phyloP scores from a whole-genome alignment of 176 grass and related monocot genomes.

The Oryza brachyantha region DNA sequence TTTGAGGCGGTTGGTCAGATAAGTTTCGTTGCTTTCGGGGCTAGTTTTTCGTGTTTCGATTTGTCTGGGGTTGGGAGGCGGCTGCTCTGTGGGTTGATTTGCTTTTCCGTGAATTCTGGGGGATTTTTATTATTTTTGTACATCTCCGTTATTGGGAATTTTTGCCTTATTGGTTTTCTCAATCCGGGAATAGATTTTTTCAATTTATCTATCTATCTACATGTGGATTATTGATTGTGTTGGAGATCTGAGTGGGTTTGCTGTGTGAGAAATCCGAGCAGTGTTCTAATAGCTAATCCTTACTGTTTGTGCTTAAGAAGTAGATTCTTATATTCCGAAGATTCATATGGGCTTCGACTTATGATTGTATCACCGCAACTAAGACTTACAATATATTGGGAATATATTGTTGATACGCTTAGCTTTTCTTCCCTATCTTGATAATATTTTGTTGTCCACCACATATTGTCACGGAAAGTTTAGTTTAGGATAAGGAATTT shows the following conservation, averaged over 20 bases:
- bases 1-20: not conserved
- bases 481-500: not conserved
- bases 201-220: not conserved
- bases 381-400: not conserved
- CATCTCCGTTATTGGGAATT: not conserved
- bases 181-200: conserved; percentile 10
- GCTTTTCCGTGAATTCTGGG: conserved; percentile 8
- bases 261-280: not conserved
- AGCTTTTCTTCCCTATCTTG: not conserved
- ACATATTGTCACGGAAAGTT: not conserved
- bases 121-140: not conserved
- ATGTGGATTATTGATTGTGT: not conserved
- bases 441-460: not conserved
- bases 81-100: conserved; percentile 7
- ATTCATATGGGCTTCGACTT: not conserved
- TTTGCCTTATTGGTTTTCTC: not conserved
- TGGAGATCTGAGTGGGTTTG: conserved; percentile 31
- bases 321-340: not conserved
- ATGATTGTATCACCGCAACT: not conserved
- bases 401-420: not conserved
- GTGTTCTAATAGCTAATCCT: not conserved
- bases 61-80: not conserved
- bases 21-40: not conserved
- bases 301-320: not conserved
- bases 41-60: conserved; percentile 12